phyloP scores from a whole-genome alignment of 176 grass and related monocot genomes.

The Paspalum vaginatum region DNA sequence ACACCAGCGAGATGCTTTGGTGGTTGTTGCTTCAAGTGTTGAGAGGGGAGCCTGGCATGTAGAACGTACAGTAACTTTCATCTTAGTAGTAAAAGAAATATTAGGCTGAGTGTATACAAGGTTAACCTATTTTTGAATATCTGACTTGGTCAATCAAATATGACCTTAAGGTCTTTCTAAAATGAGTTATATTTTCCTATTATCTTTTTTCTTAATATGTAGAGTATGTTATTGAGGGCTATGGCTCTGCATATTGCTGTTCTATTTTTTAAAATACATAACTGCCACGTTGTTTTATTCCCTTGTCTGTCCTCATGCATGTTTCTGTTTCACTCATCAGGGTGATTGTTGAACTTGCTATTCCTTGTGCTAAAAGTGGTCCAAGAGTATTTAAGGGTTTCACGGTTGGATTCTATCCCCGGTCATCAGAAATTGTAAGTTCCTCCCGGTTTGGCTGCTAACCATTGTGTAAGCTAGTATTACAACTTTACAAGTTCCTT shows the following conservation, averaged over 20 bases:
- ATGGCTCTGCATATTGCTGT: background rate
- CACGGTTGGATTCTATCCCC: slow-evolving; percentile 83
- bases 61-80: background rate
- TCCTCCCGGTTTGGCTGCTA: slow-evolving; percentile 20
- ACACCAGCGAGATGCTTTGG: background rate
- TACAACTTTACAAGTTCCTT: slow-evolving; percentile 27
- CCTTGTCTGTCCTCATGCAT: slow-evolving; percentile 17
- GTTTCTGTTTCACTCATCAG: slow-evolving; percentile 46
- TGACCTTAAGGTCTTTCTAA: background rate
- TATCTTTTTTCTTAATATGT: background rate
- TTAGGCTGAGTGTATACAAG: background rate
- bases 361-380: slow-evolving; percentile 73
- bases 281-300: background rate
- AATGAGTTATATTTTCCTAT: background rate
- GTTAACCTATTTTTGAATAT: background rate
- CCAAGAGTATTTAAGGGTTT: slow-evolving; percentile 85
- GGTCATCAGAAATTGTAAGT: slow-evolving; percentile 87
- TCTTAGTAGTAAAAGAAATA: background rate
- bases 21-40: background rate
- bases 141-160: background rate
- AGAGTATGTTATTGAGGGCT: background rate
- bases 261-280: slow-evolving; percentile 17
- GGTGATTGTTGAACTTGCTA: slow-evolving; percentile 72
- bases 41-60: background rate
- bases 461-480: background rate